Percentiles rank a stretch among this genome's conserved stretches.
Conservation (phyloP, 176 grass and related monocot genomes). For the Lolium perenne region DNA sequence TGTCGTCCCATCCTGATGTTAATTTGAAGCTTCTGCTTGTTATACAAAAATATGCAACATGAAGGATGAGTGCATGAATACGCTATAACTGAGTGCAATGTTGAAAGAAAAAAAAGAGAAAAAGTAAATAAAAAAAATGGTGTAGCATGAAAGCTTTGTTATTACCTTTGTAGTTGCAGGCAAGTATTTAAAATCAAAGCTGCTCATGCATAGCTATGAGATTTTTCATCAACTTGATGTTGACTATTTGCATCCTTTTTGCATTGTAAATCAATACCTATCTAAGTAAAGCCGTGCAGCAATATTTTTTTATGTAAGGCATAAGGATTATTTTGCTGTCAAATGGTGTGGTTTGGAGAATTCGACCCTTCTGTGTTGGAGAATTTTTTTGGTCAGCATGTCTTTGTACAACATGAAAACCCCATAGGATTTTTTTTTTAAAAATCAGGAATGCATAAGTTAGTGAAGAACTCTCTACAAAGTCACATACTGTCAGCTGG, state of each 20-base stretch:
- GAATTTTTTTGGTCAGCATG: not conserved
- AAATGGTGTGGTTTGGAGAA: not conserved
- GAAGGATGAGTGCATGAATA: not conserved
- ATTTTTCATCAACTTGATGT: not conserved
- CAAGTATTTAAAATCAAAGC: not conserved
- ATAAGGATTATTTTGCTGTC: not conserved
- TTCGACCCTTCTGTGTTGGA: not conserved
- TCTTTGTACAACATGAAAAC: not conserved
- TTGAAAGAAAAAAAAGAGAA: not conserved
- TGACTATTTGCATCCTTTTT: not conserved
- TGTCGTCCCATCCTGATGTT: constrained; percentile 8
- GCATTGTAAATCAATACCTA: not conserved
- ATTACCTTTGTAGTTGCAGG: not conserved
- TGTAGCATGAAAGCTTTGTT: not conserved
- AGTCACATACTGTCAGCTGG: constrained; percentile 15
- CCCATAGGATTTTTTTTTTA: too few species aligned
- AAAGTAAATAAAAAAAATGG: not conserved
- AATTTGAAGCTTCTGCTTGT: not conserved
- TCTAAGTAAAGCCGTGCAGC: not conserved
- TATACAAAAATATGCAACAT: not conserved
- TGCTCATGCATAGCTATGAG: not conserved
- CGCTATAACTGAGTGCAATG: not conserved
- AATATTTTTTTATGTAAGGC: not conserved
- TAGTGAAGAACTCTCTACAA: constrained; percentile 24
- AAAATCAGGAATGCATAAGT: not conserved